Percentiles rank a stretch among this genome's conserved stretches.
Evolutionary conservation across 495 filamentous ascomycete species (phyloP).

Genomic region (Umbilicaria muhlenbergii): DNA sequence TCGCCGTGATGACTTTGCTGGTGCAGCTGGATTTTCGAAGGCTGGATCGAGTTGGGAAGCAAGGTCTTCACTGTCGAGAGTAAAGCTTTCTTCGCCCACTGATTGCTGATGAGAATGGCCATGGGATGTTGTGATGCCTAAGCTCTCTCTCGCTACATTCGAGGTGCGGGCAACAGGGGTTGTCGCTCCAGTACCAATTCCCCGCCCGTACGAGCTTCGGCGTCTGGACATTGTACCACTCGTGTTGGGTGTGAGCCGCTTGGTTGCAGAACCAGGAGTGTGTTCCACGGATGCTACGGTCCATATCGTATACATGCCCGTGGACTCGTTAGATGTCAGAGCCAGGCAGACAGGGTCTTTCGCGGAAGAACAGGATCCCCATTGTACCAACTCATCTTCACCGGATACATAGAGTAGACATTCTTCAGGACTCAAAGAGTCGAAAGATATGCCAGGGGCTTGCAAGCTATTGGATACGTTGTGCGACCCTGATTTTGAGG

Average conservation of each 20-base stretch:
- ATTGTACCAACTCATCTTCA: constrained; percentile 29
- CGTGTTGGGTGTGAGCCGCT: constrained; percentile 28
- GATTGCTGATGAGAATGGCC: constrained; percentile 17
- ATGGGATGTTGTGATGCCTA: constrained; percentile 33
- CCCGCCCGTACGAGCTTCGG: constrained; percentile 75
- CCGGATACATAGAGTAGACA: constrained; percentile 67
- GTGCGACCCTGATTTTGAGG: constrained; percentile 8
- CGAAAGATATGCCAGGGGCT: constrained; percentile 22
- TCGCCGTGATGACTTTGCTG: constrained; percentile 60
- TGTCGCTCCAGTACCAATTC: constrained; percentile 57
- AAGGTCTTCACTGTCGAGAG: constrained; percentile 40
- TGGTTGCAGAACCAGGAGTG: constrained; percentile 32
- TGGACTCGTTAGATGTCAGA: constrained; percentile 63
- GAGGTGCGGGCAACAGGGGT: constrained; percentile 49
- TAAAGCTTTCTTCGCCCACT: constrained; percentile 26
- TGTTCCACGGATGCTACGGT: constrained; percentile 50
- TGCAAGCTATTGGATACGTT: constrained; percentile 3
- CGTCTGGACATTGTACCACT: constrained; percentile 47
- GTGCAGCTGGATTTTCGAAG: constrained; percentile 47
- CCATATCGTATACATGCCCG: constrained; percentile 66
- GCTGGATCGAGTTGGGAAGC: constrained; percentile 66
- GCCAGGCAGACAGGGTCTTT: constrained; percentile 49
- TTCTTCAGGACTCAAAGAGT: constrained; percentile 49
- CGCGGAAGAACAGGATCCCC: constrained; percentile 2
- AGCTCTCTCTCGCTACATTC: constrained; percentile 36